Evolutionary conservation across 768 basidiomycete genomes (phyloP), one percentile per base, ranked within the genome.

Genomic region (Boletus insuetus): DNA sequence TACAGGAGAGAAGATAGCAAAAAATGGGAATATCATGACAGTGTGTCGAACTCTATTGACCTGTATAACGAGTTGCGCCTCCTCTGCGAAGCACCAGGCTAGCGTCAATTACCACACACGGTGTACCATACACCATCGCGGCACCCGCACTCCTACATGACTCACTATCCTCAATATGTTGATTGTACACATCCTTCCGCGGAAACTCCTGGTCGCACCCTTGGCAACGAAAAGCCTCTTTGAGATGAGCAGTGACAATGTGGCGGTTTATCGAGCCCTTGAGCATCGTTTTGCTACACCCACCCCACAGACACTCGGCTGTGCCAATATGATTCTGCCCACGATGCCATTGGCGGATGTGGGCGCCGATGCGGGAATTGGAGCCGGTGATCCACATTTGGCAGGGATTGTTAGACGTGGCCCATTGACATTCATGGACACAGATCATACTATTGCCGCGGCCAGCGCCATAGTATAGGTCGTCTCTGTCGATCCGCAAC

Each of bases 371-470:
- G 5, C 29, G 3, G 54, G 46, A 17, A 17, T 34, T 53, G 50
- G 54, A 37, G 19, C 50, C 38, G 3, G 37, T 31, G 9, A 59
- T 49, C 58, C 58, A 56, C 51, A 56, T 53, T 9, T 46, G 46
- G 19, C 55, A 24, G 24, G 24, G 24, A 24, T 24, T 24, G 24
- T 5, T 5, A 24, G 24, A 53, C 38, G 2, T 17, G 9, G 22
- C 42, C 55, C 58, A 59, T 13, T 45, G 51, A 29, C 55, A 59
- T 49, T 49, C 19, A 11, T 59, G 47, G 24, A 56, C 51, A 10
- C 16, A 38, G 37, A 59, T 56, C 6, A 14, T 26, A 12, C 17
- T 11, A 14, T n/a, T 46, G 13, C 17, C 14, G 12, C 24, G 35
- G 4, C 6, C 11, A 13, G 45, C 35, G 6, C 24, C 46, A 16